Percentiles rank a stretch among this genome's conserved stretches.
Conservation (phyloP, 2,329 filamentous ascomycete genomes). For the Scytalidium sp. region DNA sequence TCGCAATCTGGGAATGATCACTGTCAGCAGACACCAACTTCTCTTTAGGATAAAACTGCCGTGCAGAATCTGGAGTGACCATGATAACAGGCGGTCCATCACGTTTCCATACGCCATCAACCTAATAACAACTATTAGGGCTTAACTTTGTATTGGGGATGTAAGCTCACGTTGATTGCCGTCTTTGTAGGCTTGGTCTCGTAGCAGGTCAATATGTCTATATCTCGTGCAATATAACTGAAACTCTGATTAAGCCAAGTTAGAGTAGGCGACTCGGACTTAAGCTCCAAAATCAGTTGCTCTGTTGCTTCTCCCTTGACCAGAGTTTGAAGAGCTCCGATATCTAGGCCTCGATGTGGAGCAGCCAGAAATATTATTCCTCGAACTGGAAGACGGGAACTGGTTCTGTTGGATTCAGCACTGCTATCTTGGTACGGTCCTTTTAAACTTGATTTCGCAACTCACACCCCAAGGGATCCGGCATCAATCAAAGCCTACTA, state of each 20-base stretch:
- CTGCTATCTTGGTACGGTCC: too few species aligned
- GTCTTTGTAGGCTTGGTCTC: constrained; percentile 17
- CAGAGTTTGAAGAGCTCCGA: constrained; percentile 14
- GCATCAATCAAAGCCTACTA: too few species aligned
- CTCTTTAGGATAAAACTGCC: constrained; percentile 8
- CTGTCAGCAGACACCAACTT: constrained; percentile 8
- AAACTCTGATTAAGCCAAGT: constrained; percentile 15
- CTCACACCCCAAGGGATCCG: too few species aligned
- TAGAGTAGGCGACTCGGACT: constrained; percentile 12
- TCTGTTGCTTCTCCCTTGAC: constrained; percentile 14
- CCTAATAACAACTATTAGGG: neutral
- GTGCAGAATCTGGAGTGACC: constrained; percentile 10
- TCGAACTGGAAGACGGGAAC: constrained; percentile 7
- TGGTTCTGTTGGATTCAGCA: too few species aligned
- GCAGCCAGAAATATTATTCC: constrained; percentile 21
- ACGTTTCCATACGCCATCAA: constrained; percentile 15
- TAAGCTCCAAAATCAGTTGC: constrained; percentile 17
- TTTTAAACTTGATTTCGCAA: too few species aligned
- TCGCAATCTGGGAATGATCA: constrained; percentile 16
- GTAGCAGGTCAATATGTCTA: constrained; percentile 17
- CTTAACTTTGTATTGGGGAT: neutral
- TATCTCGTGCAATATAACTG: constrained; percentile 7
- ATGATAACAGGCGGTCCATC: constrained; percentile 12
- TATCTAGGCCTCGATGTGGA: constrained; percentile 21
- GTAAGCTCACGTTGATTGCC: constrained; percentile 9